Conservation (phyloP, 805 yeast species). For the Wickerhamomyces tratensis region DNA sequence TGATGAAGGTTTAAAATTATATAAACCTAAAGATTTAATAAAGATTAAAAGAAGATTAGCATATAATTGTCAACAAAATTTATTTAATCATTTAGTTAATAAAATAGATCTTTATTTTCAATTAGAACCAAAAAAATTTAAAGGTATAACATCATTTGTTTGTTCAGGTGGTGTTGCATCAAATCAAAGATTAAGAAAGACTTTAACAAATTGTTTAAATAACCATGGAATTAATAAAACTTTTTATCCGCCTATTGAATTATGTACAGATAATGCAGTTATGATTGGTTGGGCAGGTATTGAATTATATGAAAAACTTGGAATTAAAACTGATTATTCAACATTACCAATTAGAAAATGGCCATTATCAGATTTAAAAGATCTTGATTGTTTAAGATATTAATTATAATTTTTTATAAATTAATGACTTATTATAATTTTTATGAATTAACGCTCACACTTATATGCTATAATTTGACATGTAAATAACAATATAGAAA, state of each 20-base stretch:
- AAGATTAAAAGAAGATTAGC: conserved; percentile 36
- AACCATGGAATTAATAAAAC: conserved; percentile 25
- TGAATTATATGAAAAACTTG: conserved; percentile 53
- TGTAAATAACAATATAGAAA: not conserved
- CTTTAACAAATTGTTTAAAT: conserved; percentile 30
- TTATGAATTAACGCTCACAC: no score
- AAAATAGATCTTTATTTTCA: conserved; percentile 46
- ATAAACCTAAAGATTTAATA: conserved; percentile 7
- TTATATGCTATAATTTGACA: no score
- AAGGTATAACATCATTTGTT: conserved; percentile 45
- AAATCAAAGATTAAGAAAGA: conserved; percentile 44
- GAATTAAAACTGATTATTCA: conserved; percentile 35
- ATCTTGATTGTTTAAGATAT: not conserved
- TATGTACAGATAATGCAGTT: conserved; percentile 92
- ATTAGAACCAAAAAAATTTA: conserved; percentile 30
- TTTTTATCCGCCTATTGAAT: conserved; percentile 55
- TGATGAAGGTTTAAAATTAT: conserved; percentile 12
- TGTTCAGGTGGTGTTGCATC: conserved; percentile 96
- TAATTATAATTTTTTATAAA: conserved; percentile 1
- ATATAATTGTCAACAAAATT: conserved; percentile 47
- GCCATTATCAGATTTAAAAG: conserved; percentile 51
- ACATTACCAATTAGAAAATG: conserved; percentile 70
- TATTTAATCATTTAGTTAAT: conserved; percentile 65
- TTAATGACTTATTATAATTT: no score
- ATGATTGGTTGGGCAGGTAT: conserved; percentile 99